phyloP scores from a whole-genome alignment of 2,329 filamentous ascomycete species.

The Aschersonia sp. region DNA sequence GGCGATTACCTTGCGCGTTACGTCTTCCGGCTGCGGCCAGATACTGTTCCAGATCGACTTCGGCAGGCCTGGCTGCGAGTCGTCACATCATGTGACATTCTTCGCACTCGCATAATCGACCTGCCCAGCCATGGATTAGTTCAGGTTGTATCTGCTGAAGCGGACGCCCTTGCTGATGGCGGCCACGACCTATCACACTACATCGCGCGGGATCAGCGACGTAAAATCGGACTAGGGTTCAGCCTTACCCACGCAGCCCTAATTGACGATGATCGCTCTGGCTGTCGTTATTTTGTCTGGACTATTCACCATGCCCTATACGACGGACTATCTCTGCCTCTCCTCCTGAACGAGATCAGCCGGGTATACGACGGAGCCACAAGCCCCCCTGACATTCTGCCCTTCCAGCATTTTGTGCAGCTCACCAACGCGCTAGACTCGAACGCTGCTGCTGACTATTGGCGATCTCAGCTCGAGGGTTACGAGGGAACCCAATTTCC shows the following conservation, averaged over 20 bases:
- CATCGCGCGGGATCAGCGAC: constrained; percentile 23
- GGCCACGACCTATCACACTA: constrained; percentile 4
- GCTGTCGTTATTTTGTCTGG: constrained; percentile 12
- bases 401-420: constrained; percentile 2
- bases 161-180: background rate
- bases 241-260: constrained; percentile 5
- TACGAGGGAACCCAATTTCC: constrained; percentile 1
- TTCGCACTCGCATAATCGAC: constrained; percentile 28
- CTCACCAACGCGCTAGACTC: background rate
- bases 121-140: constrained; percentile 22
- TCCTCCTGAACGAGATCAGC: constrained; percentile 28
- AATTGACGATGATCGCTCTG: background rate
- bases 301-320: constrained; percentile 38
- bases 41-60: constrained; percentile 13
- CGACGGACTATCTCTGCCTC: constrained; percentile 35
- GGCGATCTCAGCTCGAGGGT: background rate
- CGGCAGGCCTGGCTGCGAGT: constrained; percentile 22
- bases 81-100: constrained; percentile 19
- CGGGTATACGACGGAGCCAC: constrained; percentile 16
- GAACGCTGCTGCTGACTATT: background rate
- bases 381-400: background rate
- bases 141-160: constrained; percentile 12
- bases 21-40: constrained; percentile 18
- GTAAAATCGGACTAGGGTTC: constrained; percentile 21
- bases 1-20: constrained; percentile 14